These are phyloP conservation scores for Sporothrix schenckii DNA, from an alignment of 2,329 filamentous ascomycete species.

Conservation along the genomic window DNA sequence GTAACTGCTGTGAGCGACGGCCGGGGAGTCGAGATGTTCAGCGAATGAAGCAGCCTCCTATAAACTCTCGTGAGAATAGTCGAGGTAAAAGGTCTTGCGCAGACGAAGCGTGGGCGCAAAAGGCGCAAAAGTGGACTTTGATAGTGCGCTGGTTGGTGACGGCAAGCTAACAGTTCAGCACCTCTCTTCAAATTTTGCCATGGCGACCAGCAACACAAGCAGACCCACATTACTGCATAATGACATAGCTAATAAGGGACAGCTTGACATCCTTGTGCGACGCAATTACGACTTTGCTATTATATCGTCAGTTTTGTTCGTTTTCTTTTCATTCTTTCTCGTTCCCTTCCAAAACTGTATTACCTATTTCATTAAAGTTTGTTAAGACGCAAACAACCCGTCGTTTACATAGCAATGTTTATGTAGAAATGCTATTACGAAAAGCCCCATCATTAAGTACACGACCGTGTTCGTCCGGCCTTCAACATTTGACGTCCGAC, in stretches of 20 bases:
- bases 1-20: background rate
- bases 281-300: background rate
- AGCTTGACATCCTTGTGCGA: background rate
- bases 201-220: slow-evolving; percentile 26
- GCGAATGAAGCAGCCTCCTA: background rate
- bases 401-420: slow-evolving; percentile 1
- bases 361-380: no score
- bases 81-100: background rate
- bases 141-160: background rate
- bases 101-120: background rate
- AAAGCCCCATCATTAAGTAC: background rate
- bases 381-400: no score
- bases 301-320: background rate
- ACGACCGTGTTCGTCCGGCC: slow-evolving; percentile 2
- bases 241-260: slow-evolving; percentile 10
- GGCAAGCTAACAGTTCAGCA: background rate
- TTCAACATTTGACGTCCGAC: background rate
- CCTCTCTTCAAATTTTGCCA: slow-evolving; percentile 26
- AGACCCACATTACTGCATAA: slow-evolving; percentile 17
- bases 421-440: background rate
- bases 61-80: background rate
- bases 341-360: no score
- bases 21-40: background rate
- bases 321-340: background rate
- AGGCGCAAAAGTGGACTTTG: background rate